Base-by-base conservation (phyloP, 1,284 basidiomycete species). In the Ganoderma lucidum region DNA sequence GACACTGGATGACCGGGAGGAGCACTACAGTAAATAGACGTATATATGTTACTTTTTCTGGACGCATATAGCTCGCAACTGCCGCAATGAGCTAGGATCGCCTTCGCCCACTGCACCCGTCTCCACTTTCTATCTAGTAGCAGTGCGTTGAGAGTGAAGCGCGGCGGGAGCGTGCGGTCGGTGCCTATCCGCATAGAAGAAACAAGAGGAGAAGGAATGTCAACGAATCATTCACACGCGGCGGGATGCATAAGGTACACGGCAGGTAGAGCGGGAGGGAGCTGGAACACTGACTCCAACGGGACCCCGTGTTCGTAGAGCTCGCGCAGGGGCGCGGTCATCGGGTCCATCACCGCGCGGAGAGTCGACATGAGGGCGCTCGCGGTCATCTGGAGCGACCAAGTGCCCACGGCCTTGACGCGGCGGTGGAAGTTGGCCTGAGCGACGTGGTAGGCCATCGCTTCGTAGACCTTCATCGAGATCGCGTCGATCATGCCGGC, bases 381-480 rank as follows among this genome's bases (percentile, higher is more conserved):
- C 0, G 91, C 88, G 5, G 92, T 92, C 83, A 91, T 87, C 78
- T 93, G 92, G 58, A 94, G 82, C 69, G 89, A 91, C 94, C 94
- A 95, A 17, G 95, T 82, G 68, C 94, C 91, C 72, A 98, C 96
- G 8, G 92, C 93, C 79, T 91, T 93, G 75, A 97, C 88, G 17
- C 96, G 89, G 68, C 93, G 89, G 76, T 95, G 93, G 85, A 97
- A 93, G 74, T 95, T 93, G 17, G 88, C 90, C 75, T 96, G 93
- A 1, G 91, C 90, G 70, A 97, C 96, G 80, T 98, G 96, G 79
- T 96, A 90, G 2, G 96, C 96, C 70, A 98, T 87, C 9, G 96
- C 96, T 65, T 94, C 93, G 79, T 97, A 96, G 35, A 91, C 92
- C 83, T 95, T 93, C 75, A 90, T 81, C 1, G 93, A 90, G 65